Conservation (phyloP, 2,329 filamentous ascomycete species). For the Sporothrix protearum region DNA sequence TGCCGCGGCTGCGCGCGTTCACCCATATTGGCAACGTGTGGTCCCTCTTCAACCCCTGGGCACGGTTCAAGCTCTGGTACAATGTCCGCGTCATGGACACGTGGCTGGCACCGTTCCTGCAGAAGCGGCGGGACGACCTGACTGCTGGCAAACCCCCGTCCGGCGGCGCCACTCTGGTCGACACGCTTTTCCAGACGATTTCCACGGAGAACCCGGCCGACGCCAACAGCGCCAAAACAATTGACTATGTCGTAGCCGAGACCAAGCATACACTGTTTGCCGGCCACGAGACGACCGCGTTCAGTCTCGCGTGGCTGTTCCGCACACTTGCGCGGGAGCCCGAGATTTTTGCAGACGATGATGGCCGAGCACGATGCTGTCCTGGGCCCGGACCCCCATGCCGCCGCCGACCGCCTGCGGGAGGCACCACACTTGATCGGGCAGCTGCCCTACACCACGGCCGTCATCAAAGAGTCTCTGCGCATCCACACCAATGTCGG, state of each 20-base stretch:
- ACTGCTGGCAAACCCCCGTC: constrained; percentile 14
- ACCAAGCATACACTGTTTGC: constrained; percentile 39
- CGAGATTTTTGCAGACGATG: constrained; percentile 32
- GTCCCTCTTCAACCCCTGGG: constrained; percentile 32
- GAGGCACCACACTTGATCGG: constrained; percentile 47
- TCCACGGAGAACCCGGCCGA: constrained; percentile 18
- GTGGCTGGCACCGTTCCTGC: constrained; percentile 33
- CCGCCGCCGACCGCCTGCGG: constrained; percentile 35
- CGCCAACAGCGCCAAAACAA: constrained; percentile 15
- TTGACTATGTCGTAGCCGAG: constrained; percentile 34
- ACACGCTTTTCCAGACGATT: constrained; percentile 34
- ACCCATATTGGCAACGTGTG: constrained; percentile 28
- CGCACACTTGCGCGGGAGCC: constrained; percentile 36
- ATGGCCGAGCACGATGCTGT: constrained; percentile 49
- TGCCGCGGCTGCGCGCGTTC: constrained; percentile 19
- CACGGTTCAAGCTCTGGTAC: constrained; percentile 34
- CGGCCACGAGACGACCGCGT: constrained; percentile 41
- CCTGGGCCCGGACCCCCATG: constrained; percentile 40
- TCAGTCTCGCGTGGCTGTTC: constrained; percentile 35
- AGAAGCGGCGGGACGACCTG: constrained; percentile 26
- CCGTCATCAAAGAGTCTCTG: constrained; percentile 54
- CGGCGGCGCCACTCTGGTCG: constrained; percentile 30
- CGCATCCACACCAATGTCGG: constrained; percentile 52
- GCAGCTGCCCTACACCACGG: constrained; percentile 50
- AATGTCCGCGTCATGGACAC: constrained; percentile 34